Evolutionary conservation across 768 basidiomycete species (phyloP).

Genomic region (Tricholoma matsutake): DNA sequence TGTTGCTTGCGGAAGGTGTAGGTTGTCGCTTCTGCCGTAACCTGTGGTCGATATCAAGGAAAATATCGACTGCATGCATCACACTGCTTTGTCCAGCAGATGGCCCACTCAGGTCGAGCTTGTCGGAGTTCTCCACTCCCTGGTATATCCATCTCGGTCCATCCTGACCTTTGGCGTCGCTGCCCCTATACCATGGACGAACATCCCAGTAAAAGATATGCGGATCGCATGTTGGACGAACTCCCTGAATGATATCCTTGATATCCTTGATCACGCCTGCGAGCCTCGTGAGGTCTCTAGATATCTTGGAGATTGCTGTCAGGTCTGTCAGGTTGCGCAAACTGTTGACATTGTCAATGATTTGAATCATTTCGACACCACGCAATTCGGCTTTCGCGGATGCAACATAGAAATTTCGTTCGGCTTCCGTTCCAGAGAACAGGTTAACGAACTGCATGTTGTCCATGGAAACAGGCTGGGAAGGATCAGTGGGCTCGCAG

Average conservation of each 20-base stretch:
- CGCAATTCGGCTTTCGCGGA: constrained; percentile 84
- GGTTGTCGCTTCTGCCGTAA: constrained; percentile 69
- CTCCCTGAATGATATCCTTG: constrained; percentile 61
- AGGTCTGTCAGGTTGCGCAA: constrained; percentile 67
- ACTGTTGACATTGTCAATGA: constrained; percentile 84
- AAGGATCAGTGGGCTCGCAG: constrained; percentile 59
- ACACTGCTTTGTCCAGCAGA: constrained; percentile 93
- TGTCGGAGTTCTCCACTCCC: constrained; percentile 57
- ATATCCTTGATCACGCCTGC: constrained; percentile 71
- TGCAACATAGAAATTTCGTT: constrained; percentile 80
- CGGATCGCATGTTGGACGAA: constrained; percentile 75
- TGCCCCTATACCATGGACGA: constrained; percentile 92
- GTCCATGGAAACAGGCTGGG: constrained; percentile 54
- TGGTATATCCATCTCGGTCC: constrained; percentile 72
- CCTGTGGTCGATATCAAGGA: constrained; percentile 87
- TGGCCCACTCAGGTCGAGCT: constrained; percentile 77
- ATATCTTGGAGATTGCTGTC: constrained; percentile 62
- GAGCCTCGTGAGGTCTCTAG: constrained; percentile 68
- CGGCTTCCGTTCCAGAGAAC: constrained; percentile 86
- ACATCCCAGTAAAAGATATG: constrained; percentile 86
- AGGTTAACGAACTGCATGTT: constrained; percentile 73
- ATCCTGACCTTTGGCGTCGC: constrained; percentile 53
- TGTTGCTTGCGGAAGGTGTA: constrained; percentile 61
- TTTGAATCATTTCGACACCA: constrained; percentile 80
- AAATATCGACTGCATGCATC: constrained; percentile 83